Percentiles rank a stretch among this genome's conserved stretches.
Conservation (phyloP, 441 rosid genomes). For the Aquilaria agallochum region DNA sequence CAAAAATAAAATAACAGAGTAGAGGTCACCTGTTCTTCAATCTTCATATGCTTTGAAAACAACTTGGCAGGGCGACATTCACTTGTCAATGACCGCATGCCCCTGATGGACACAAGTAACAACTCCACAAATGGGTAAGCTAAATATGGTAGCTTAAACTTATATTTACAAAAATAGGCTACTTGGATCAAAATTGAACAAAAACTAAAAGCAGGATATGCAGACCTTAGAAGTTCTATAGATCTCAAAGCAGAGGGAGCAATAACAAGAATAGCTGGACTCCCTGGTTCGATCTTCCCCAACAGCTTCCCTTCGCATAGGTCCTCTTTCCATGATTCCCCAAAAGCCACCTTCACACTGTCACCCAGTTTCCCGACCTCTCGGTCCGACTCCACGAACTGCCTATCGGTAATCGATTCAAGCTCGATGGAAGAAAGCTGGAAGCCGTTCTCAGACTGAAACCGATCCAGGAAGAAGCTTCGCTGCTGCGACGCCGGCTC, state of each 20-base stretch:
- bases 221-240: conserved; percentile 59
- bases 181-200: background rate
- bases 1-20: too few relatives aligned
- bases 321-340: conserved; percentile 52
- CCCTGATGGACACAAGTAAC: conserved; percentile 29
- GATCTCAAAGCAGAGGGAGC: conserved; percentile 69
- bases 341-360: conserved; percentile 52
- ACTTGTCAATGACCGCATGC: conserved; percentile 52
- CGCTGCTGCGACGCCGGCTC: conserved; percentile 48
- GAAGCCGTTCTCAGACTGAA: conserved; percentile 57
- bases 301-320: conserved; percentile 41
- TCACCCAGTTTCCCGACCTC: conserved; percentile 41
- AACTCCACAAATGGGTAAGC: background rate
- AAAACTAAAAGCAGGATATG: background rate
- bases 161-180: background rate
- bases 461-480: conserved; percentile 44
- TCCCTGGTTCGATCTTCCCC: conserved; percentile 52
- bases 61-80: conserved; percentile 70
- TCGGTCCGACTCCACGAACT: conserved; percentile 21
- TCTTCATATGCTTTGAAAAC: conserved; percentile 84
- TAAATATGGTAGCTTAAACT: background rate
- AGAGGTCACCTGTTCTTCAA: conserved; percentile 73
- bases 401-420: conserved; percentile 55
- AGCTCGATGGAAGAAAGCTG: conserved; percentile 71
- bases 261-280: conserved; percentile 59